Base-by-base conservation (phyloP, 306 rosid genomes). In the Cicer chorassanicum region DNA sequence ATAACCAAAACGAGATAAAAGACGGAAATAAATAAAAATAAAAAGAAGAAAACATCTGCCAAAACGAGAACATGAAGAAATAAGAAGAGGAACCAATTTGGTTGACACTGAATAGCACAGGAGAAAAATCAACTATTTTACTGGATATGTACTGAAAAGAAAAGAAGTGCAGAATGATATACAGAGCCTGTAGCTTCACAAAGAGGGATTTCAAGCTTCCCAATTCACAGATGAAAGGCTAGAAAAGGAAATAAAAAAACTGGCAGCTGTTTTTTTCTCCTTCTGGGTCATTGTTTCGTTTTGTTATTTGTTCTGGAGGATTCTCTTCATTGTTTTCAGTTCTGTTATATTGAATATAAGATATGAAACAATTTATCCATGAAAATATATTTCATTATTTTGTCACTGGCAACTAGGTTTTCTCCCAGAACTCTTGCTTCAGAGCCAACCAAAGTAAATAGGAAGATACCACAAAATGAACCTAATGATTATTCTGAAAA, bases 381-480 rank as follows among this genome's bases (percentile, higher is more conserved):
- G 42, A 29, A 6, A 59, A 15, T 59, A 34, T 59, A 59, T 34
- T 36, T 59, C 42, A 59, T 59, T 12, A 29, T 34, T 59, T 59
- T 15, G 16, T 59, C 16, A 1, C 43, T 29, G 42, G 18, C 42
- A 59, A 40, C 12, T 59, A 59, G 18, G 24, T 12, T 8, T 24
- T 57, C 36, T 11, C 5, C 40, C 41, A 24, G 13, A 57, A 24
- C 41, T 41, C 40, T 5, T 57, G 40, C 4, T 24, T 9, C 40
- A 59, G 42, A 24, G 40, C 15, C 40, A 57, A 14, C 29, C 60
- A 15, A 24, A 24, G 15, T 40, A 10, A 57, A 57, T 21, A 10
- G 64, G 64, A 57, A 57, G 39, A 57, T 57, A 57, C 64, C 40
- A 57, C 8, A 57, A 57, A 63, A 14, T 38, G 7, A 72, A 65